A percentile compares a stretch with the other conserved stretches of the same genome.
These are phyloP conservation scores for Cajanus cajan DNA, from an alignment of 306 rosid genomes.

Conservation along the genomic window DNA sequence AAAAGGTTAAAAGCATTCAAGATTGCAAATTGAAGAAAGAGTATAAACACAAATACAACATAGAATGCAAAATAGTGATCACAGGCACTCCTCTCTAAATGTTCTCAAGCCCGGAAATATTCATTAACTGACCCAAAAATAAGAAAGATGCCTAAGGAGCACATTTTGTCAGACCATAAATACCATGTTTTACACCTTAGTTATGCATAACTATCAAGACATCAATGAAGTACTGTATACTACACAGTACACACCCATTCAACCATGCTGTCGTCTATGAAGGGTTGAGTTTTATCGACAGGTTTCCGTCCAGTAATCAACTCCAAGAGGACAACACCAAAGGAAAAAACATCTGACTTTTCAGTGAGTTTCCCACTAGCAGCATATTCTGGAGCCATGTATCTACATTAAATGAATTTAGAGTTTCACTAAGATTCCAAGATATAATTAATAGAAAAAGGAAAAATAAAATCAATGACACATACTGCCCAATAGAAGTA, in stretches of 20 bases:
- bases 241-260: constrained; percentile 68
- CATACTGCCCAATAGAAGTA: not conserved
- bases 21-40: not conserved
- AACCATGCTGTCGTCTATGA: constrained; percentile 61
- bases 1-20: not conserved
- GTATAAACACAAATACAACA: not conserved
- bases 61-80: not conserved
- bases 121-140: not conserved
- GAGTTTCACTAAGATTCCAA: constrained; percentile 14
- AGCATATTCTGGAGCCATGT: constrained; percentile 76
- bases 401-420: constrained; percentile 39
- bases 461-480: not conserved
- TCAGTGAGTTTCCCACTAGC: constrained; percentile 68
- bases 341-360: constrained; percentile 68
- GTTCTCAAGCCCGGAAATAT: not conserved
- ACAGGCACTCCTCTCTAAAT: not conserved
- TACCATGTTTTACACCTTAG: not conserved
- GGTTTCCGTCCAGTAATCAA: constrained; percentile 63
- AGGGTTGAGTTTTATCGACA: constrained; percentile 43
- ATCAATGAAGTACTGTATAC: constrained; percentile 14
- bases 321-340: constrained; percentile 71
- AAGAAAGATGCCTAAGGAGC: not conserved
- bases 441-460: not conserved
- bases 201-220: not conserved
- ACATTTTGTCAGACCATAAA: not conserved